Evolutionary conservation across 2,329 filamentous ascomycete species (phyloP).

Genomic region (Bipolaris zeicola): DNA sequence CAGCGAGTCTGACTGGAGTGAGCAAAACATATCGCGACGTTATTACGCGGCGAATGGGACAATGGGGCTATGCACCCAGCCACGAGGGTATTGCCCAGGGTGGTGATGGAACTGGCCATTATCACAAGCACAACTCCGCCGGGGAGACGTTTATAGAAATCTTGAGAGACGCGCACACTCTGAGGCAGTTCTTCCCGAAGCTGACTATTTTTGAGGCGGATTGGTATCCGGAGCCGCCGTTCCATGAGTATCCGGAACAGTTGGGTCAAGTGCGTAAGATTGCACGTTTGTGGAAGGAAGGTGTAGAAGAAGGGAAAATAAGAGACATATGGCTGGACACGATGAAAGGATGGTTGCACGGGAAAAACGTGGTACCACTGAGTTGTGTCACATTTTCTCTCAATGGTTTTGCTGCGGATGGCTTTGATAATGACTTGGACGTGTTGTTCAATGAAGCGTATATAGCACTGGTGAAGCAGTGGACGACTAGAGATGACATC

Average conservation of each 20-base stretch:
- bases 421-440: slow-evolving; percentile 1
- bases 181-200: slow-evolving; percentile 21
- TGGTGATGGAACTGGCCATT: neutral
- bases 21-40: slow-evolving; percentile 2
- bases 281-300: neutral
- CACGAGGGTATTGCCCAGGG: neutral
- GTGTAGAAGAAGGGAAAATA: neutral
- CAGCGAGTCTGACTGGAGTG: slow-evolving; percentile 4
- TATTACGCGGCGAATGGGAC: neutral
- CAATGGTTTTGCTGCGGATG: neutral
- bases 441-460: slow-evolving; percentile 3
- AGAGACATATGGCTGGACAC: slow-evolving; percentile 13
- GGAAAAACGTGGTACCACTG: slow-evolving; percentile 11
- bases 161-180: slow-evolving; percentile 15
- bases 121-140: slow-evolving; percentile 2
- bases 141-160: slow-evolving; percentile 12
- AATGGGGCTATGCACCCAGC: neutral
- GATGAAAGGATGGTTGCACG: slow-evolving; percentile 12
- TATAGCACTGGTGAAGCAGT: slow-evolving; percentile 6
- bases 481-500: slow-evolving; percentile 7
- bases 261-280: neutral
- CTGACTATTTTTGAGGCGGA: slow-evolving; percentile 12
- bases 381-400: slow-evolving; percentile 10
- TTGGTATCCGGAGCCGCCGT: slow-evolving; percentile 9
- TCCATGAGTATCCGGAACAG: neutral